Evolutionary conservation across 352 stramenopile species (phyloP), one percentile per base, ranked within the genome.

Genomic region (Pythium brassicae): DNA sequence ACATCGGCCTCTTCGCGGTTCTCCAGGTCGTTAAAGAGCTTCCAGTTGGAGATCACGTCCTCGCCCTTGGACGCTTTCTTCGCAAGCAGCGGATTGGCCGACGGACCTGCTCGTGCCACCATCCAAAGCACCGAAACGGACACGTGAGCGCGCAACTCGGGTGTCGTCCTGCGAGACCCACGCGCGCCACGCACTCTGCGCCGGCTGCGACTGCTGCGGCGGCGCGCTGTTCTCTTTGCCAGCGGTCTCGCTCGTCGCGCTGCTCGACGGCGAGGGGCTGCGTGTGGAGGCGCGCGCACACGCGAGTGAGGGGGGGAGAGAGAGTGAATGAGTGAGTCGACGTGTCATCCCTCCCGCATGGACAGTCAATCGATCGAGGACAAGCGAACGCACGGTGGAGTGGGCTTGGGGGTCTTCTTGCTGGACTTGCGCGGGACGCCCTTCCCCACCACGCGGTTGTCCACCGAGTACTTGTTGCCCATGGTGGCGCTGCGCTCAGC

Each of bases 21-120:
- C 59, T 94, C 84, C 14, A 94, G 67, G 59, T 94, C 82, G 53
- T 90, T 92, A 53, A 94, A 94, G 15, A 94, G 69, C 59, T 94
- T 89, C 82, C 82, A 92, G 69, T 90, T 89, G 39, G 76, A 85
- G 42, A 89, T 90, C 48, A 76, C 61, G 22, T 89, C 74, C 26
- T 92, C 83, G 25, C 51, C 51, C 40, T 40, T 57, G 12, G 51
- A 57, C 39, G 47, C n/a, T 37, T 57, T 78, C 68, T 6, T 69
- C 37, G 37, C 29, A 14, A 29, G 53, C n/a, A 20, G 25, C 51
- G n/a, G 14, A 37, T 37, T 37, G 1, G 43, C 35, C 8, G 53
- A 51, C 15, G 53, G 29, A 52, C 43, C 53, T 59, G 39, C 7
- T 25, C 32, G 32, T 7, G 2, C 14, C 32, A 11, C 32, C 32